Evolutionary conservation across 495 filamentous ascomycete genomes (phyloP), one percentile per base, ranked within the genome.

Genomic region (Parachaetomium inaequale): DNA sequence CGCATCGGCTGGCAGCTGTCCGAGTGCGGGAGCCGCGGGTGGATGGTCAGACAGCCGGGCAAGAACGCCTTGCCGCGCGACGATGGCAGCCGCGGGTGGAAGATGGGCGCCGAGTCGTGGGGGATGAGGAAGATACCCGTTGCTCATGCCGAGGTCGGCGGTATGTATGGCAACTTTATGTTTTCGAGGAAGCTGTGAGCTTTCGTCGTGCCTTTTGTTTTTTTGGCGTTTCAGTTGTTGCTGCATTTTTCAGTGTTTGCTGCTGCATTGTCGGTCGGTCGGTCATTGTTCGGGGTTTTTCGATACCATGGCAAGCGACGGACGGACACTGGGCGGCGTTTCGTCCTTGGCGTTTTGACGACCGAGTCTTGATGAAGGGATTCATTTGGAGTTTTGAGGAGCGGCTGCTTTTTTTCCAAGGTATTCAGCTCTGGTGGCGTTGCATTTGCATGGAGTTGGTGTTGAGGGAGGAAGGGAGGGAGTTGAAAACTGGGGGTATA

Each of bases 41-140:
- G 88, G 87, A 64, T 93, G 78, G 91, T 94, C 78, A 66, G 88
- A 38, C 74, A 84, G 40, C 46, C 47, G 4, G 26, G 26, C 4
- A 46, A 46, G 55, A 40, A 28, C 42, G 3, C 26, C 7, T 7
- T 12, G 26, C 23, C 17, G 31, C 40, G 72, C 11, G 78, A 78
- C 34, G 74, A 76, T 21, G 88, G 87, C 7, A 74, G 81, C 34
- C 80, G 88, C 29, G 68, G 70, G 57, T 96, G 91, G 91, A 96
- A 96, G 78, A 90, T 92, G 89, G 91, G 91, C 14, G 90, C 90
- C n/a, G 83, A 83, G 61, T 88, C 84, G 76, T 94, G 91, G 91
- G 91, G 91, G 17, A 92, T 91, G 85, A 82, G 88, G 46, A 96
- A 96, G 80, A 81, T 92, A 31, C 90, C 91, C 12, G 86, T 94